Evolutionary conservation across 2,329 filamentous ascomycete species (phyloP).

Genomic region (Sordariomycetes sp.): DNA sequence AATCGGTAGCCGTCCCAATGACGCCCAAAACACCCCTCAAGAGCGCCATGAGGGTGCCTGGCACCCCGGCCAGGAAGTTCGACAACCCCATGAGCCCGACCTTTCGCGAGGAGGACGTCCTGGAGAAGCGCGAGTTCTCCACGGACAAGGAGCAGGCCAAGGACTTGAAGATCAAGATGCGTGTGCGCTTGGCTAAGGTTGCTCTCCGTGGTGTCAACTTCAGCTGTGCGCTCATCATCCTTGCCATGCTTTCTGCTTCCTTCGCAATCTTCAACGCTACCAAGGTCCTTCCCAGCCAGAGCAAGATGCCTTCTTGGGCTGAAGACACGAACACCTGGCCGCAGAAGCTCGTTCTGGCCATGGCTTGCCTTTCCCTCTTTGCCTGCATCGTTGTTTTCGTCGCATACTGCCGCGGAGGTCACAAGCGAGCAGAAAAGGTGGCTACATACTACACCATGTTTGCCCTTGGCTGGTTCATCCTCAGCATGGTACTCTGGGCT

Average conservation of each 20-base stretch:
- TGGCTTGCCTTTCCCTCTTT: slow-evolving; percentile 71
- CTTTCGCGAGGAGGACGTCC: slow-evolving; percentile 72
- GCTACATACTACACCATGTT: slow-evolving; percentile 94
- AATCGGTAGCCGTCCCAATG: slow-evolving; percentile 52
- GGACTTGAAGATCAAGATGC: slow-evolving; percentile 84
- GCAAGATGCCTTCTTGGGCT: slow-evolving; percentile 80
- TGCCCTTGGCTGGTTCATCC: slow-evolving; percentile 85
- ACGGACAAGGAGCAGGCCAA: slow-evolving; percentile 83
- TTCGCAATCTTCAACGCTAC: slow-evolving; percentile 92
- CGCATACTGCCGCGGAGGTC: slow-evolving; percentile 82
- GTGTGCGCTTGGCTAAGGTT: slow-evolving; percentile 88
- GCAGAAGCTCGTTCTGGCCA: slow-evolving; percentile 71
- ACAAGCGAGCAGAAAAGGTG: slow-evolving; percentile 82
- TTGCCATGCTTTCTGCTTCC: slow-evolving; percentile 81
- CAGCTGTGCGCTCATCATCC: slow-evolving; percentile 89
- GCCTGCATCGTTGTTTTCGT: slow-evolving; percentile 74
- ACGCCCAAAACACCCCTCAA: slow-evolving; percentile 74
- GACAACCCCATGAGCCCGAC: slow-evolving; percentile 82
- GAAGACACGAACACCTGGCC: slow-evolving; percentile 75
- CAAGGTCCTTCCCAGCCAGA: slow-evolving; percentile 62
- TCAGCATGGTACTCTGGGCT: slow-evolving; percentile 88
- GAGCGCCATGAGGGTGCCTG: slow-evolving; percentile 82
- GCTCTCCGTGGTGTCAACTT: slow-evolving; percentile 94
- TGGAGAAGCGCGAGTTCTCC: slow-evolving; percentile 74
- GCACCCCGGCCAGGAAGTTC: slow-evolving; percentile 64